Conservation (phyloP, 441 rosid species). For the Euphorbia schlechtendalii region DNA sequence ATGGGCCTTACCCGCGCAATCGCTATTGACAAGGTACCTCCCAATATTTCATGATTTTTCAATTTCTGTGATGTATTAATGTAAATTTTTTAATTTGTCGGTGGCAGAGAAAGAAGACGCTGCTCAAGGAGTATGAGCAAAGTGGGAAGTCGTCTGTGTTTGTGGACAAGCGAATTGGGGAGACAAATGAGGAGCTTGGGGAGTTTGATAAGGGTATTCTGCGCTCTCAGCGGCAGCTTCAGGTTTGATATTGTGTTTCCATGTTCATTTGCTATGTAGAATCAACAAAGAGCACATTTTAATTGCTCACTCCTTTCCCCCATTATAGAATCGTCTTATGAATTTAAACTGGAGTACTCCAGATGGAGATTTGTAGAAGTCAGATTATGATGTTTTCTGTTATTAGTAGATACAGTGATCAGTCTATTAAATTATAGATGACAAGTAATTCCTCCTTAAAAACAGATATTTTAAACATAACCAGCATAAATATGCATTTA, state of each 20-base stretch:
- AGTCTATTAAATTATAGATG: background rate
- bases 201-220: slow-evolving; percentile 78
- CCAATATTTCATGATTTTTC: background rate
- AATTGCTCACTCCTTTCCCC: background rate
- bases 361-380: background rate
- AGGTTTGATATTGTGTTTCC: slow-evolving; percentile 33
- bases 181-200: slow-evolving; percentile 52
- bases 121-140: slow-evolving; percentile 75
- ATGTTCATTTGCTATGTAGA: background rate
- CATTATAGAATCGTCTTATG: background rate
- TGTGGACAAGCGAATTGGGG: slow-evolving; percentile 80
- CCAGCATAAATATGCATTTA: background rate
- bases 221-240: slow-evolving; percentile 79
- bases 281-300: background rate
- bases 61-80: background rate
- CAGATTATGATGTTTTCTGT: background rate
- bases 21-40: slow-evolving; percentile 52
- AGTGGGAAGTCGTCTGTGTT: slow-evolving; percentile 61
- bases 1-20: slow-evolving; percentile 58
- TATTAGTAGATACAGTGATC: background rate
- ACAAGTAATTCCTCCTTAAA: background rate
- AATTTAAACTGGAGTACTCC: background rate
- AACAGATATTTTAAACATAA: background rate
- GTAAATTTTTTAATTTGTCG: slow-evolving; percentile 7
- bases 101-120: slow-evolving; percentile 62